Percentiles rank a stretch among this genome's conserved stretches.
phyloP scores from a whole-genome alignment of 2,329 filamentous ascomycete species.

The Sclerotinia nivalis region DNA sequence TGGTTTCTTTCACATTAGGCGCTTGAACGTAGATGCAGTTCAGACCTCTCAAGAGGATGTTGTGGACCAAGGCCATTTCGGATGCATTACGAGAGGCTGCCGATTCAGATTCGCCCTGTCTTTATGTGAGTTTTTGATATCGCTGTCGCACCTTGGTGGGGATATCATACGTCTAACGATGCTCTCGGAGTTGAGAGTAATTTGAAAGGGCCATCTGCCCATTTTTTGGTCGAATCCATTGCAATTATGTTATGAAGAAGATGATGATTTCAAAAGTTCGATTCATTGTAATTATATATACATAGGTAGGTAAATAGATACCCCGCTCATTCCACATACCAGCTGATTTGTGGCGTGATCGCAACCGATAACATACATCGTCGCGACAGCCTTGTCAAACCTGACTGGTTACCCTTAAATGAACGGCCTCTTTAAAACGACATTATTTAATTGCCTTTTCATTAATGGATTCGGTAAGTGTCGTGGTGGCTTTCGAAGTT shows the following conservation, averaged over 20 bases:
- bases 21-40: slow-evolving; percentile 45
- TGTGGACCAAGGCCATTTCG: slow-evolving; percentile 43
- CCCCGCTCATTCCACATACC: slow-evolving; percentile 13
- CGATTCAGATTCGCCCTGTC: slow-evolving; percentile 16
- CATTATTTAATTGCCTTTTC: background rate
- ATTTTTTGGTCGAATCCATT: slow-evolving; percentile 19
- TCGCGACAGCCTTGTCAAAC: background rate
- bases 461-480: background rate
- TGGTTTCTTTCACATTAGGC: slow-evolving; percentile 42
- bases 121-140: background rate
- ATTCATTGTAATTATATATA: background rate
- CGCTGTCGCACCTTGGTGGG: background rate
- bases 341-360: slow-evolving; percentile 22
- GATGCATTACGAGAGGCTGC: slow-evolving; percentile 35
- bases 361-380: background rate
- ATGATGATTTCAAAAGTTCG: background rate
- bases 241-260: background rate
- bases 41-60: slow-evolving; percentile 44
- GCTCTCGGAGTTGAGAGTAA: slow-evolving; percentile 25
- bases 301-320: background rate
- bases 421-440: background rate
- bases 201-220: slow-evolving; percentile 29
- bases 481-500: background rate
- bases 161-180: slow-evolving; percentile 10
- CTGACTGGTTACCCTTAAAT: background rate